phyloP scores from a whole-genome alignment of 805 yeast species.

The Ogataea henricii region DNA sequence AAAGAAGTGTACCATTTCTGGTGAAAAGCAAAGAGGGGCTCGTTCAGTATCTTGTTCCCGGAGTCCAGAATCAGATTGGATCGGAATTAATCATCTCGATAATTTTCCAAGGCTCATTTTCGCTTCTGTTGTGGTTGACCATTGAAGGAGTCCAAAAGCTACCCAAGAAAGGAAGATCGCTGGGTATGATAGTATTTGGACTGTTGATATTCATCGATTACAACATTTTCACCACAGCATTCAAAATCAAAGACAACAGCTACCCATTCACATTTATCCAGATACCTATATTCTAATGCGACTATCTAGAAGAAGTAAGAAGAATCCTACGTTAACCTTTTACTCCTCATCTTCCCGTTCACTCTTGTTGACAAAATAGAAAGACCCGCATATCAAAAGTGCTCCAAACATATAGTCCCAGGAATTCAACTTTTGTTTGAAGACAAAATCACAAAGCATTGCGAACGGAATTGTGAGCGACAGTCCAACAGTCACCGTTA shows the following conservation, averaged over 20 bases:
- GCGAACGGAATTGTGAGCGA: constrained; percentile 94
- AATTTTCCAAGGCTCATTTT: constrained; percentile 50
- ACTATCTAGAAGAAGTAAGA: neutral
- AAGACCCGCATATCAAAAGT: constrained; percentile 73
- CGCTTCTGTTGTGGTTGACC: constrained; percentile 41
- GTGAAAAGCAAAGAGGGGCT: constrained; percentile 52
- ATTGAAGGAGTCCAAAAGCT: constrained; percentile 27
- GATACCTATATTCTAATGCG: constrained; percentile 16
- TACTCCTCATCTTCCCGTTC: constrained; percentile 58
- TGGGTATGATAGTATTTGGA: constrained; percentile 27
- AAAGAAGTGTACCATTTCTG: constrained; percentile 63
- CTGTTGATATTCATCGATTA: constrained; percentile 39
- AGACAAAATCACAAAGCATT: constrained; percentile 82
- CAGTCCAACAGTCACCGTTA: constrained; percentile 93
- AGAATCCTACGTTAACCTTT: neutral
- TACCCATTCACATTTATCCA: constrained; percentile 47
- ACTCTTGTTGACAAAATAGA: constrained; percentile 77
- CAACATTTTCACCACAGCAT: constrained; percentile 47
- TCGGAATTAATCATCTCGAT: constrained; percentile 60
- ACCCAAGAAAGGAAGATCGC: constrained; percentile 6
- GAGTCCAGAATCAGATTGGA: constrained; percentile 69
- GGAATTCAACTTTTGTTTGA: constrained; percentile 65
- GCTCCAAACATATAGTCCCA: constrained; percentile 78
- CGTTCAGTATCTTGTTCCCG: constrained; percentile 59
- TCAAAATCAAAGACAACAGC: constrained; percentile 45